A percentile compares a stretch with the other conserved stretches of the same genome.
Conservation (phyloP, 208 protist species). For the Kentomonas sorsogonicus region DNA sequence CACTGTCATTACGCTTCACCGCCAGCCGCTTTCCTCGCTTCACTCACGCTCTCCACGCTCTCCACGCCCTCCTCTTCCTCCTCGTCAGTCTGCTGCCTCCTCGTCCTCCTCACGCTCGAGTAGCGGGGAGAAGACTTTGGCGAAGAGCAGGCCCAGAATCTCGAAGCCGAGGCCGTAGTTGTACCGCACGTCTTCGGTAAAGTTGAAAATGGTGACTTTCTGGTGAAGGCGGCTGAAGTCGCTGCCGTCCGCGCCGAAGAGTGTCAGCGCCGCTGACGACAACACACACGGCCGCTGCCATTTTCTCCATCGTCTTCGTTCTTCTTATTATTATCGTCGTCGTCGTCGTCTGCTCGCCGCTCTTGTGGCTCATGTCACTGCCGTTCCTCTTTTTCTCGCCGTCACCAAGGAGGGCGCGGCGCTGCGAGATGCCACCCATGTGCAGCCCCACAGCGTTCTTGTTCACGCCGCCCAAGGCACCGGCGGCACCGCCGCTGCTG, state of each 20-base stretch:
- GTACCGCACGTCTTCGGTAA: constrained; percentile 72
- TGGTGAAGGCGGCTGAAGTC: too few species aligned
- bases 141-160: constrained; percentile 77
- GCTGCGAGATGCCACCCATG: too few species aligned
- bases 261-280: too few species aligned
- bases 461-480: too few species aligned
- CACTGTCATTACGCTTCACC: too few species aligned
- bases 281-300: not conserved
- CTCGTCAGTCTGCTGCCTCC: constrained; percentile 4
- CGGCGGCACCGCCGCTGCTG: too few species aligned
- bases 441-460: too few species aligned
- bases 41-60: too few species aligned
- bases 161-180: constrained; percentile 87
- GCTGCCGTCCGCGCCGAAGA: too few species aligned
- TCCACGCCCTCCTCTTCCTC: constrained; percentile 5
- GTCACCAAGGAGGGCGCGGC: too few species aligned
- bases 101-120: too few species aligned
- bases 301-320: not conserved
- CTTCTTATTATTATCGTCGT: not conserved
- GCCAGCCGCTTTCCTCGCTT: not conserved
- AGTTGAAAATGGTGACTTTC: constrained; percentile 28
- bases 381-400: not conserved
- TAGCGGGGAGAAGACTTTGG: constrained; percentile 71
- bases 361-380: not conserved
- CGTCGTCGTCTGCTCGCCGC: constrained; percentile 37